Evolutionary conservation across 176 grass and related monocot genomes (phyloP).

Genomic region (Musa beccarii): DNA sequence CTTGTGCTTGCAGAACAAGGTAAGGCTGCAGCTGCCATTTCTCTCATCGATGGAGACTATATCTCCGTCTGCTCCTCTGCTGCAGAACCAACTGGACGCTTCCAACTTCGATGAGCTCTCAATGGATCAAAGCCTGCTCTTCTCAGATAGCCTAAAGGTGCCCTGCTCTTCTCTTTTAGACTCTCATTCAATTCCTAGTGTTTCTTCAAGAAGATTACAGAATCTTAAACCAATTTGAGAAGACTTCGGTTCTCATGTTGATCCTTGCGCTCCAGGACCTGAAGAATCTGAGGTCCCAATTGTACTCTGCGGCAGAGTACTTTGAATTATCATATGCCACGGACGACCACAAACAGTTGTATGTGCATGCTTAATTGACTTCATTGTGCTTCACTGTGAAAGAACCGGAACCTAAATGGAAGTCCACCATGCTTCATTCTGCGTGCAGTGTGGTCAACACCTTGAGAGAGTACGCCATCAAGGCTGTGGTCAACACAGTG

Average conservation of each 20-base stretch:
- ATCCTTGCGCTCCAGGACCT: not conserved
- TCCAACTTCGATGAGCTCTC: slow-evolving; percentile 12
- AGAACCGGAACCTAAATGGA: too few relatives aligned
- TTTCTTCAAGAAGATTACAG: not conserved
- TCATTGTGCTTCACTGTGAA: not conserved
- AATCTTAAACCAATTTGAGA: not conserved
- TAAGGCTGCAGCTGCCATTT: not conserved
- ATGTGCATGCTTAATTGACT: not conserved
- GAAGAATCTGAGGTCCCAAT: slow-evolving; percentile 12
- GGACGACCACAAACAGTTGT: slow-evolving; percentile 12
- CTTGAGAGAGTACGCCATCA: slow-evolving; percentile 12
- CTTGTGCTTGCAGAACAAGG: not conserved
- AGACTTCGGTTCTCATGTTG: not conserved
- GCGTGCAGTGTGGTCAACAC: slow-evolving; percentile 9
- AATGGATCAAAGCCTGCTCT: slow-evolving; percentile 13
- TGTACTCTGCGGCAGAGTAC: slow-evolving; percentile 16
- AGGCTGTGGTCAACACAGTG: slow-evolving; percentile 12
- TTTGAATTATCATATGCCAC: slow-evolving; percentile 13
- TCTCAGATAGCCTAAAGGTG: slow-evolving; percentile 11
- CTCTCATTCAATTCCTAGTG: not conserved
- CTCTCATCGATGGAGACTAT: not conserved
- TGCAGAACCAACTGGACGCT: not conserved
- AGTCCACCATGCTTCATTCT: not conserved
- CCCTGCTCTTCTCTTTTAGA: not conserved
- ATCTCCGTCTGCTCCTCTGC: not conserved